Base-by-base conservation (phyloP, 768 basidiomycete genomes). In the Mrakia gelida region DNA sequence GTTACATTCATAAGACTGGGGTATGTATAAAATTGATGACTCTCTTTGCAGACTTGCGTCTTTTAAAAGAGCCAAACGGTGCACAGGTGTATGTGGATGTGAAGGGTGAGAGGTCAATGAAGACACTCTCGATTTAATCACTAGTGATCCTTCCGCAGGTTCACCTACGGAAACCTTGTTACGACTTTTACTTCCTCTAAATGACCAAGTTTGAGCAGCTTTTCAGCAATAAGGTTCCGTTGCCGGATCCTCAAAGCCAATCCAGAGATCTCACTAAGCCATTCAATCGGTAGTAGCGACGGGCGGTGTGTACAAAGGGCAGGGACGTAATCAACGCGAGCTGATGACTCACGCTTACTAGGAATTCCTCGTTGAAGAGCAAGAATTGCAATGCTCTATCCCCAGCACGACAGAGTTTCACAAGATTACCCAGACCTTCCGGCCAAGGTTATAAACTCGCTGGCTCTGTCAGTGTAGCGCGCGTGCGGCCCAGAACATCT, bases 361-460 rank as follows among this genome's bases (percentile, higher is more conserved):
- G 45, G 45, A 88, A 91, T 91, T 91, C 91, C 90, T 91, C 89
- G 89, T 91, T 92, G 90, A 92, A 91, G 91, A 91, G 90, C 90
- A 89, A 91, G 91, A 92, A 91, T 91, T 91, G 89, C 90, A 91
- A 91, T 91, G 89, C 90, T 91, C 91, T 90, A 91, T 91, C 90
- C 90, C 90, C 90, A 90, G 88, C 89, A 90, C 88, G 88, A 90
- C 89, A 87, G 87, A 88, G 89, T 89, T 90, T 90, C 88, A 90
- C 89, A 89, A 89, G 89, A 89, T 90, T 90, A 89, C 89, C 89
- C 88, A 84, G 87, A 80, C 90, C 89, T 91, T 90, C 88, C 89
- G 88, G 90, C 85, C 89, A 89, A 91, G 90, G 89, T 88, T 45
- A 45, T 87, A 85, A 88, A 91, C 90, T 91, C 90, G 89, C 90